Conservation (phyloP, 148 eudicot species). For the Rhododendron ovatum region DNA sequence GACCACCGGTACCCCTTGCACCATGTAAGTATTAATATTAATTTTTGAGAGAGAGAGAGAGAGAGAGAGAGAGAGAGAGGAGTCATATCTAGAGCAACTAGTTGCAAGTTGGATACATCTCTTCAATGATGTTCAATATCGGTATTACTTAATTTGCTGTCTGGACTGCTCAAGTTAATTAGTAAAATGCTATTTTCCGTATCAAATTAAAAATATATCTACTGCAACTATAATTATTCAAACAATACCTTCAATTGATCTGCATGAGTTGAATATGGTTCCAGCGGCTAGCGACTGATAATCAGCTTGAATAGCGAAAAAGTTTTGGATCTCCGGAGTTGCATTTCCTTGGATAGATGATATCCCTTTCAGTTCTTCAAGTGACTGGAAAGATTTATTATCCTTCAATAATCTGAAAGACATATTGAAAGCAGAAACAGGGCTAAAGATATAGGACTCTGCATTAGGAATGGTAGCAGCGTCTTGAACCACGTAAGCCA, state of each 20-base stretch:
- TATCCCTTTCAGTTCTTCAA: neutral
- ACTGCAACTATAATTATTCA: neutral
- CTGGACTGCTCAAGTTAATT: no score
- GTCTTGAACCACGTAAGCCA: conserved; percentile 21
- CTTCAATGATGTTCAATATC: no score
- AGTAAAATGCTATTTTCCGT: no score
- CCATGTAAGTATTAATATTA: no score
- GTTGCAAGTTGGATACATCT: no score
- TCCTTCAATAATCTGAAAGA: neutral
- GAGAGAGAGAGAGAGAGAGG: no score
- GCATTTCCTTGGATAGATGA: conserved; percentile 14
- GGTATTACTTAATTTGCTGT: no score
- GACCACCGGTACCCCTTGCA: no score
- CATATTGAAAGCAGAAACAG: neutral
- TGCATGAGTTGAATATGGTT: conserved; percentile 26
- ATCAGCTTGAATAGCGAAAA: neutral
- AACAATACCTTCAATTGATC: conserved; percentile 20
- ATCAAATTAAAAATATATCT: neutral
- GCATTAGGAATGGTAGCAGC: neutral
- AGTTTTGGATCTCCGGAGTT: conserved; percentile 11
- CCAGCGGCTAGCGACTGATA: conserved; percentile 12
- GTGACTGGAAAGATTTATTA: neutral
- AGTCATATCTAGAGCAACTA: no score
- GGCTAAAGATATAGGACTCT: neutral
- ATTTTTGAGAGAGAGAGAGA: no score